A percentile compares a stretch with the other conserved stretches of the same genome.
These are phyloP conservation scores for Coelastrella sp. DNA, from an alignment of 139 green algal species.

Conservation along the genomic window DNA sequence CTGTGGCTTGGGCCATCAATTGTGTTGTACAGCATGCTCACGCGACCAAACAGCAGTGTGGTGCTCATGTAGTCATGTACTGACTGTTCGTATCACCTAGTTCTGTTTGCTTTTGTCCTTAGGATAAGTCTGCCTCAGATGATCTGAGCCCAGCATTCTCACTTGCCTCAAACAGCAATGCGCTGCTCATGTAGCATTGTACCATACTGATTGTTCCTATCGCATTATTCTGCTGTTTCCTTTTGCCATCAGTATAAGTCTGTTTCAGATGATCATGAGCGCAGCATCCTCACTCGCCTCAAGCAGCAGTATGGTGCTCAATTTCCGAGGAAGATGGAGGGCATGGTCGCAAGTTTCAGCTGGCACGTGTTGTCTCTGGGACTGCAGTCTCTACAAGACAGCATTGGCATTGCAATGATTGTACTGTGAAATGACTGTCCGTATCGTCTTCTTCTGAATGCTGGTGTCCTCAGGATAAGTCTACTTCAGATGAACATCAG, in stretches of 20 bases:
- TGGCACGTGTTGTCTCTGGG: constrained; percentile 73
- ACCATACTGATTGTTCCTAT: no score
- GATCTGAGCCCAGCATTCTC: constrained; percentile 96
- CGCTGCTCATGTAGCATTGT: no score
- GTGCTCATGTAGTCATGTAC: no score
- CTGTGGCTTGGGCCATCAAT: no score
- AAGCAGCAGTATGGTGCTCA: constrained; percentile 98
- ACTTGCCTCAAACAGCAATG: constrained; percentile 99
- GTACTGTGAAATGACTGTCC: no score
- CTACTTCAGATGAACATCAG: constrained; percentile 95
- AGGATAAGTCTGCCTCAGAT: constrained; percentile 88
- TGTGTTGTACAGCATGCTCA: no score
- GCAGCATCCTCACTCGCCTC: constrained; percentile 92
- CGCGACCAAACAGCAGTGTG: no score
- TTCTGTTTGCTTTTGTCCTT: no score
- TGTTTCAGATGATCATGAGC: constrained; percentile 96
- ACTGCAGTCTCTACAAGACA: no score
- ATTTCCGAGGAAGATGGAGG: constrained; percentile 87
- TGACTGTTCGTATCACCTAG: no score
- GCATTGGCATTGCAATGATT: no score
- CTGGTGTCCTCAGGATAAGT: constrained; percentile 80
- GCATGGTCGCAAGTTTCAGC: constrained; percentile 96
- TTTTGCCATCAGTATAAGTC: constrained; percentile 75
- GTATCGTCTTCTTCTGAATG: no score
- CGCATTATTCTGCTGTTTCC: background rate